Percentiles rank a stretch among this genome's conserved stretches.
Evolutionary conservation across 2,329 filamentous ascomycete genomes (phyloP).

Genomic region (Ceratocystis variospora): DNA sequence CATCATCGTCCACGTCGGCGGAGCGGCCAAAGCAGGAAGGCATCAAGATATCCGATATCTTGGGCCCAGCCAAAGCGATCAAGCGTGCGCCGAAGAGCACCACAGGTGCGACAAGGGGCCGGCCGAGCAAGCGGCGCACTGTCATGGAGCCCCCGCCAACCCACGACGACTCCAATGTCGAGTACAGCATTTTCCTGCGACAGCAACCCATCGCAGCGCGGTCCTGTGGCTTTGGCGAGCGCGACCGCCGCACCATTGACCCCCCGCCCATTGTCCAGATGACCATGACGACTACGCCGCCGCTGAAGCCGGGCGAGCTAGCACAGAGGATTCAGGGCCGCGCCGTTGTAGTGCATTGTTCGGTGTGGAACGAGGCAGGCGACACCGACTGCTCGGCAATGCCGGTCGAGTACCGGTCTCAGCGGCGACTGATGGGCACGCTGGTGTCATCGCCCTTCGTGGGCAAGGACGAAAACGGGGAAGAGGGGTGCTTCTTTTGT

Average conservation of each 20-base stretch:
- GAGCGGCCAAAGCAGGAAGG: conserved; percentile 18
- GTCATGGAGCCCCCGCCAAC: background rate
- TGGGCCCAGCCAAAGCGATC: conserved; percentile 11
- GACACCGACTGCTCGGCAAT: conserved; percentile 55
- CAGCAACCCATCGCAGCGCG: conserved; percentile 68
- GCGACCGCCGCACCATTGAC: conserved; percentile 69
- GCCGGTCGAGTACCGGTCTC: conserved; percentile 57
- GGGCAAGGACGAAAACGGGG: conserved; percentile 56
- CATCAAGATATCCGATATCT: conserved; percentile 21
- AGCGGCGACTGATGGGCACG: conserved; percentile 66
- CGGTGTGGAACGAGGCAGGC: conserved; percentile 57
- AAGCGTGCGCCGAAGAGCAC: background rate
- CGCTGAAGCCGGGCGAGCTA: conserved; percentile 38
- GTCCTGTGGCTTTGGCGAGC: conserved; percentile 71
- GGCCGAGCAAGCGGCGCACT: background rate
- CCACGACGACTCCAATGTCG: conserved; percentile 11
- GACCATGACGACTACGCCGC: conserved; percentile 43
- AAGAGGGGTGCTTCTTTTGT: conserved; percentile 72
- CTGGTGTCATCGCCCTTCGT: conserved; percentile 64
- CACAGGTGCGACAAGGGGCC: background rate
- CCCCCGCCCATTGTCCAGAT: conserved; percentile 73
- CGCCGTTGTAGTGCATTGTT: conserved; percentile 62
- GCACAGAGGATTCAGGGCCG: conserved; percentile 32
- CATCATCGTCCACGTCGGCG: background rate
- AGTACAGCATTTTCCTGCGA: conserved; percentile 45